These are phyloP conservation scores for Vanrija pseudolonga DNA, from an alignment of 1,284 basidiomycete species.

Conservation along the genomic window DNA sequence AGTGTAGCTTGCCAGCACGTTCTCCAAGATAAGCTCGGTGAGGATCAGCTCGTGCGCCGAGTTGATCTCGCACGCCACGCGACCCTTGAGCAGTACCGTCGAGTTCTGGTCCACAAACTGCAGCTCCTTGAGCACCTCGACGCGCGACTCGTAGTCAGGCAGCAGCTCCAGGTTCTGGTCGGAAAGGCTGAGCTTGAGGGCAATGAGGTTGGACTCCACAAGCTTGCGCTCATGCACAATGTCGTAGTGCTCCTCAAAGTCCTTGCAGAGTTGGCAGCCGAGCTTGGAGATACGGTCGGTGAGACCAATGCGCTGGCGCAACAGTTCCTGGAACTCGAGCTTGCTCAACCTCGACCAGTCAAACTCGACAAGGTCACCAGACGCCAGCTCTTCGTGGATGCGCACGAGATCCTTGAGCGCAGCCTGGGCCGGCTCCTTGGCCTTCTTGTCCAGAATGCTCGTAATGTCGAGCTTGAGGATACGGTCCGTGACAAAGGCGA, in stretches of 20 bases:
- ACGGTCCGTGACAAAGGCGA: constrained; percentile 69
- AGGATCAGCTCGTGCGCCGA: constrained; percentile 92
- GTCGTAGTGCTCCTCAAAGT: constrained; percentile 69
- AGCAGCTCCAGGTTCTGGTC: constrained; percentile 96
- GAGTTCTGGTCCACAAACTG: constrained; percentile 90
- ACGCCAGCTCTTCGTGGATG: constrained; percentile 56
- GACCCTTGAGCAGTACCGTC: constrained; percentile 91
- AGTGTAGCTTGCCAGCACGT: constrained; percentile 81
- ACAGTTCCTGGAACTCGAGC: constrained; percentile 87
- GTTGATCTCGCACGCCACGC: constrained; percentile 99
- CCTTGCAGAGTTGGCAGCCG: constrained; percentile 58
- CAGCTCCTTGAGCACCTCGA: constrained; percentile 84
- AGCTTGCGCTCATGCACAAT: constrained; percentile 69
- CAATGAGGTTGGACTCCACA: constrained; percentile 67
- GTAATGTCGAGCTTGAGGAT: constrained; percentile 68
- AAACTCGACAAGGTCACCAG: constrained; percentile 61
- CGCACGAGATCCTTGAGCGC: constrained; percentile 51
- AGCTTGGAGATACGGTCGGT: constrained; percentile 52
- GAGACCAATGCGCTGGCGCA: constrained; percentile 61
- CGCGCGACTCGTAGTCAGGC: constrained; percentile 93
- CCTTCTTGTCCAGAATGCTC: constrained; percentile 57
- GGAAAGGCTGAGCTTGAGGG: constrained; percentile 74
- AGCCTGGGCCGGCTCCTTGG: constrained; percentile 51
- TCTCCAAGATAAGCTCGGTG: constrained; percentile 95
- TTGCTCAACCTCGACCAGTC: constrained; percentile 79